Evolutionary conservation across 129 eudicot species (phyloP).

Genomic region (Rutidosis leptorrhynchoides): DNA sequence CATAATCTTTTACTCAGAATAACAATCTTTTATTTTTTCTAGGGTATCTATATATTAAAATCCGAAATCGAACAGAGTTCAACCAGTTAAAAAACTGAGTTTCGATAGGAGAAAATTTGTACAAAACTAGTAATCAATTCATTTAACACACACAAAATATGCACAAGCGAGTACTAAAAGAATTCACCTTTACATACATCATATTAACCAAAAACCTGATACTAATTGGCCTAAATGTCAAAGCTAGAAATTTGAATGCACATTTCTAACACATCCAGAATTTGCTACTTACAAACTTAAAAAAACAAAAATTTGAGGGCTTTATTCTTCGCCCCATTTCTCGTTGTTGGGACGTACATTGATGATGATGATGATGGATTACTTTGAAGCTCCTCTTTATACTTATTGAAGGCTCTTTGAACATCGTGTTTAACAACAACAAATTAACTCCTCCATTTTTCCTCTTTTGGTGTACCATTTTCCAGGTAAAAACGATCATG

Average conservation of each 20-base stretch:
- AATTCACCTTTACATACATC: background rate
- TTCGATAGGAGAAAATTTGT: no score
- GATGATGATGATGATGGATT: conserved; percentile 44
- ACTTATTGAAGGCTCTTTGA: conserved; percentile 65
- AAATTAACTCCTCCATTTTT: conserved; percentile 41
- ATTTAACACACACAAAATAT: background rate
- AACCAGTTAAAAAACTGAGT: no score
- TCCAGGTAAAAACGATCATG: conserved; percentile 42
- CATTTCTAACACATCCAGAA: background rate
- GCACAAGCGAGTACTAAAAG: background rate
- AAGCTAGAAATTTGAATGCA: background rate
- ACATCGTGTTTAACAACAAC: conserved; percentile 67
- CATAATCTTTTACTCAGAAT: no score
- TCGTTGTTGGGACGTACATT: conserved; percentile 37
- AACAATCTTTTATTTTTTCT: no score
- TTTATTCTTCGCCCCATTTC: conserved; percentile 30
- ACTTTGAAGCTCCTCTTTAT: conserved; percentile 53
- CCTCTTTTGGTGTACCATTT: conserved; percentile 57
- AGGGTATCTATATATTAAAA: no score
- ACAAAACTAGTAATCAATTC: background rate
- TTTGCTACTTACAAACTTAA: background rate
- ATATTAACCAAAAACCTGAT: background rate
- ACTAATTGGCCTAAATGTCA: background rate
- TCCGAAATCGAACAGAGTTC: no score
- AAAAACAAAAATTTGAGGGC: conserved; percentile 16